Evolutionary conservation across 768 basidiomycete species (phyloP).

Genomic region (Kwoniella pini): DNA sequence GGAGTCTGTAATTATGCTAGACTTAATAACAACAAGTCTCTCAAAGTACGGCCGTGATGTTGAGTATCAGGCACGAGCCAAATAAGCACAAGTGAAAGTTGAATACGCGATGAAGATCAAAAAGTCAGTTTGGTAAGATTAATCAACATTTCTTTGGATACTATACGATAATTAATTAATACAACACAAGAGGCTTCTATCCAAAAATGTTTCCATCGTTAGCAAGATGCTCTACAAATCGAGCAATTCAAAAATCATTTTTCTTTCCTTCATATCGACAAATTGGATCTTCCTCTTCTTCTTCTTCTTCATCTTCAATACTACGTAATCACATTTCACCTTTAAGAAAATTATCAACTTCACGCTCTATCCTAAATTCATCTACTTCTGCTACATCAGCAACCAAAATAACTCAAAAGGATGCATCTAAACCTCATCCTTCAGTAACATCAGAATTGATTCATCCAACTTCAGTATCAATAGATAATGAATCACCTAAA

Average conservation of each 20-base stretch:
- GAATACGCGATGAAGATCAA: too few relatives aligned
- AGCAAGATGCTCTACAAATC: neutral
- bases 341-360: neutral
- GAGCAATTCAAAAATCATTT: slow-evolving; percentile 1
- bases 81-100: too few relatives aligned
- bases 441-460: slow-evolving; percentile 10
- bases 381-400: neutral
- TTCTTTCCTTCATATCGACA: slow-evolving; percentile 7
- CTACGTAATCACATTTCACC: neutral
- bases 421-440: neutral
- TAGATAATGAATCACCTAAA: neutral
- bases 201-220: slow-evolving; percentile 1
- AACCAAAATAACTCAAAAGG: neutral
- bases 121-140: too few relatives aligned
- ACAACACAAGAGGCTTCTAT: too few relatives aligned
- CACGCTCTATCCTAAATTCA: neutral
- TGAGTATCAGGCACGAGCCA: too few relatives aligned
- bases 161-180: too few relatives aligned
- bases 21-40: too few relatives aligned
- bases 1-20: neutral
- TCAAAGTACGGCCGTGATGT: too few relatives aligned
- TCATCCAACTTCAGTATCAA: neutral
- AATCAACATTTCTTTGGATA: too few relatives aligned
- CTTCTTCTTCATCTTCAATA: neutral
- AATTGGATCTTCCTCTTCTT: neutral